Evolutionary conservation across 2,329 filamentous ascomycete species (phyloP), one percentile per base, ranked within the genome.

Genomic region (Chaetomium sp.): DNA sequence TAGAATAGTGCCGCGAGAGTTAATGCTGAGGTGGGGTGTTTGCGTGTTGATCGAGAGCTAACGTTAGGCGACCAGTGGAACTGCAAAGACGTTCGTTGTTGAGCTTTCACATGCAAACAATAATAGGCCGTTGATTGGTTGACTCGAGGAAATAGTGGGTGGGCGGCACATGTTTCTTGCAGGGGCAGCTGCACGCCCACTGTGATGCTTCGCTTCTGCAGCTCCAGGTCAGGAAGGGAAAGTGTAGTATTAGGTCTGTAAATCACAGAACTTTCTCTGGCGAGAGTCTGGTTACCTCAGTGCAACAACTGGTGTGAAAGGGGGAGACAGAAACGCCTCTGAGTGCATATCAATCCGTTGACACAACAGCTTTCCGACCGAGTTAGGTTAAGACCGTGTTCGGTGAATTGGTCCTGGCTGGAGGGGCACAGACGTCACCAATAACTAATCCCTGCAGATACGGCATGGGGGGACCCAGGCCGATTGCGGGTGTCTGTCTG

Each of bases 101-200:
- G 35, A 49, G n/a, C 49, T 49, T 55, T 55, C 56, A 58, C 56
- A 55, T 58, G 56, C 53, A 47, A 53, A 6, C 12, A 14, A 12
- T 19, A 19, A 49, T 8, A 3, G 10, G 11, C 6, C 4, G n/a
- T 19, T 10, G 7, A 10, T 37, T 36, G 34, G 37, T 48, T 48
- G 45, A 35, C 14, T 7, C 12, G 19, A 27, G 34, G 45, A 36
- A 11, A n/a, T 5, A 6, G 27, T 7, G 42, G 19, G 49, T 36
- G 32, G 40, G 47, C 19, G 19, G 19, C 19, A 27, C 19, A 27
- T 27, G 19, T 27, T 27, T 27, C 19, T 27, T 27, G 19, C 19
- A 27, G 19, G 19, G 19, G 19, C 19, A 27, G 19, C 19, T 27
- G 19, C 19, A 27, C 19, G 19, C 19, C 19, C 19, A 27, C 19